A percentile compares a stretch with the other conserved stretches of the same genome.
Evolutionary conservation across 768 basidiomycete species (phyloP).

Genomic region (Scleroderma bovista): DNA sequence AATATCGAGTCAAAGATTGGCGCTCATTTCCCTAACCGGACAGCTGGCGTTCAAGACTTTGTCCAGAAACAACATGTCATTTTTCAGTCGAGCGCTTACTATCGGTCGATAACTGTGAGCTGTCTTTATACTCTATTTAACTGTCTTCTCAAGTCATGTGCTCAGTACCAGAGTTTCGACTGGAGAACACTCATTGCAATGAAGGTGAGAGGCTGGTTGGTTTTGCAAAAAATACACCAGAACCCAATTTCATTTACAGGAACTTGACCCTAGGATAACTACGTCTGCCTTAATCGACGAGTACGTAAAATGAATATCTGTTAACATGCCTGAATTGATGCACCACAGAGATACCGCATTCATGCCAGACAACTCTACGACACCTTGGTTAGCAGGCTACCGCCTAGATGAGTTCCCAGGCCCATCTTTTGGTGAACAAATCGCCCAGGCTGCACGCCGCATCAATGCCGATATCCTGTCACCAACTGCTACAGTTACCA

Average conservation of each 20-base stretch:
- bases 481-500: slow-evolving; percentile 41
- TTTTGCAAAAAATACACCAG: not conserved
- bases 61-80: slow-evolving; percentile 54
- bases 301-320: slow-evolving; percentile 30
- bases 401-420: slow-evolving; percentile 61
- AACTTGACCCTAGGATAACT: slow-evolving; percentile 48
- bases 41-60: slow-evolving; percentile 52
- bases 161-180: slow-evolving; percentile 75
- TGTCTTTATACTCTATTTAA: not conserved
- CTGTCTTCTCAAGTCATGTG: not conserved
- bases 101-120: slow-evolving; percentile 57
- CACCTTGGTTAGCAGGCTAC: slow-evolving; percentile 68
- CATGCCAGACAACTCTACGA: slow-evolving; percentile 38
- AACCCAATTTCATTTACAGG: slow-evolving; percentile 25
- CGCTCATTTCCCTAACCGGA: slow-evolving; percentile 45
- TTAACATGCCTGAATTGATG: slow-evolving; percentile 1
- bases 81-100: slow-evolving; percentile 57
- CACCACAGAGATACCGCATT: slow-evolving; percentile 35
- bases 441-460: slow-evolving; percentile 63
- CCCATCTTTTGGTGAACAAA: slow-evolving; percentile 46
- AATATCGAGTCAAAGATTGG: slow-evolving; percentile 81
- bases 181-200: slow-evolving; percentile 73
- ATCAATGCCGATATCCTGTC: slow-evolving; percentile 66
- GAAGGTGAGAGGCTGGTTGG: slow-evolving; percentile 41
- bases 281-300: slow-evolving; percentile 64